These are phyloP conservation scores for Eimeria praecox DNA, from an alignment of 169 alveolate species.

Conservation along the genomic window DNA sequence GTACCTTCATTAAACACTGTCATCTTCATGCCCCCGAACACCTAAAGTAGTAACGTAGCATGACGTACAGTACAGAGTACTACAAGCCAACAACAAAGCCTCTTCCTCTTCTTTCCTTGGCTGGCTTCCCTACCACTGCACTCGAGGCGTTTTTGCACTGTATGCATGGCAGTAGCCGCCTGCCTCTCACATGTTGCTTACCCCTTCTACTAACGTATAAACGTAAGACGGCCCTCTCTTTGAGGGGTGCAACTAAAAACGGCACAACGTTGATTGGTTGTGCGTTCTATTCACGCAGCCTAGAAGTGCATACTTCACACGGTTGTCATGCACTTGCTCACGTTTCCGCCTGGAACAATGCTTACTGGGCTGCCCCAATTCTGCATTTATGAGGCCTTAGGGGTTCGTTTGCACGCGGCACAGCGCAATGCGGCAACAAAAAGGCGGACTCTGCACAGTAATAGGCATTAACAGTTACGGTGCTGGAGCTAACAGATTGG, in stretches of 20 bases:
- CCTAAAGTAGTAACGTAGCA: background rate
- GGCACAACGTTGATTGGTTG: background rate
- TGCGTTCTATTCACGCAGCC: background rate
- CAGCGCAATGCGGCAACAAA: background rate
- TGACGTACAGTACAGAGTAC: background rate
- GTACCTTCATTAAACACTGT: background rate
- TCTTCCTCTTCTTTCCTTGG: background rate
- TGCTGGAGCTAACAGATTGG: background rate
- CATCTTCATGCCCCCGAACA: background rate
- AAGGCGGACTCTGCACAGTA: background rate
- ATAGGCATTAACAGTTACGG: too few relatives aligned
- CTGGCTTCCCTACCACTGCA: background rate
- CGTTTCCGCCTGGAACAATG: background rate
- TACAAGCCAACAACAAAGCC: background rate
- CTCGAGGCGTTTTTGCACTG: background rate
- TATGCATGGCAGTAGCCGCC: background rate
- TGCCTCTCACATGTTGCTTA: background rate
- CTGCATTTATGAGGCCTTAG: background rate
- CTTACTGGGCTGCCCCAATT: background rate
- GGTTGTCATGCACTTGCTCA: background rate
- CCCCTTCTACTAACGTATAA: background rate
- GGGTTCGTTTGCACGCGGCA: background rate
- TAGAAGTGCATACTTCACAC: background rate
- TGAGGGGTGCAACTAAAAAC: background rate
- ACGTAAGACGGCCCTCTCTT: background rate